These are phyloP conservation scores for Salix caprea DNA, from an alignment of 345 rosid species.

Conservation along the genomic window DNA sequence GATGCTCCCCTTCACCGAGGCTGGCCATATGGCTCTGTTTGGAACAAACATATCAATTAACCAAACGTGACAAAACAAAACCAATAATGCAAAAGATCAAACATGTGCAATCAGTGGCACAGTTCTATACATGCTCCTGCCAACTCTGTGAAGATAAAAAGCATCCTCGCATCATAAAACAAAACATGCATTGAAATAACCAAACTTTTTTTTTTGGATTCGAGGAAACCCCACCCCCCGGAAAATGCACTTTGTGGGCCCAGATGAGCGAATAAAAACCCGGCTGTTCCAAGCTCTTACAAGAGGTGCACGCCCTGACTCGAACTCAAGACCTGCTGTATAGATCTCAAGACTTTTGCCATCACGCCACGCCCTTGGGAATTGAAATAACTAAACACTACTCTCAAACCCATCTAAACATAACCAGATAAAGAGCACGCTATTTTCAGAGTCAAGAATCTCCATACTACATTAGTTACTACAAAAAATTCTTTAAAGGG, in stretches of 20 bases:
- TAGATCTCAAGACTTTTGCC: no score
- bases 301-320: no score
- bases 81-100: not conserved
- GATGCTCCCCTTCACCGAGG: conserved; percentile 36
- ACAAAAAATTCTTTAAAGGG: not conserved
- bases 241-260: no score
- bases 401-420: not conserved
- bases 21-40: conserved; percentile 44
- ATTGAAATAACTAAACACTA: no score
- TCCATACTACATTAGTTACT: not conserved
- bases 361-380: no score
- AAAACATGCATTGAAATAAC: not conserved
- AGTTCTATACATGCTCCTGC: not conserved
- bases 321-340: no score
- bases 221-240: no score
- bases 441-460: not conserved
- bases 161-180: not conserved
- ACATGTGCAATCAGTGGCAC: not conserved
- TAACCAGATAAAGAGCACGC: not conserved
- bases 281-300: no score
- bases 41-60: conserved; percentile 2
- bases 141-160: not conserved
- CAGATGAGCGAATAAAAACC: no score
- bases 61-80: not conserved
- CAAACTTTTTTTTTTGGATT: no score